Conservation (phyloP, 2,329 filamentous ascomycete species). For the Neoarthrinium moseri region DNA sequence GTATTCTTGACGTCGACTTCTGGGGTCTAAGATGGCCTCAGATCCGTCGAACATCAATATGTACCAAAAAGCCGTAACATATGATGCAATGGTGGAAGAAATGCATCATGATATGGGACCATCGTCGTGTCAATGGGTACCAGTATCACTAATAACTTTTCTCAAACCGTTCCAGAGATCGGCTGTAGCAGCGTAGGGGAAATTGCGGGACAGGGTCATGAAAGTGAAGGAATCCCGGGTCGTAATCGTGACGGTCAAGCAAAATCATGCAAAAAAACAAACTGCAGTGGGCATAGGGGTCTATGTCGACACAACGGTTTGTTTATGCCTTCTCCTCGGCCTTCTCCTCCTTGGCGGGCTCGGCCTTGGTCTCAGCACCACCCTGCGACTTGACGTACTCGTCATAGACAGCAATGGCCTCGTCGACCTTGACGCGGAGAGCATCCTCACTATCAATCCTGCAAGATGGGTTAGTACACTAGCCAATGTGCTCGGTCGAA, state of each 20-base stretch:
- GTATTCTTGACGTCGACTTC: slow-evolving; percentile 17
- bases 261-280: too few species aligned
- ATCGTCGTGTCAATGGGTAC: slow-evolving; percentile 17
- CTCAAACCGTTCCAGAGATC: slow-evolving; percentile 26
- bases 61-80: slow-evolving; percentile 18
- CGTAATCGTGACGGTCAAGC: slow-evolving; percentile 13
- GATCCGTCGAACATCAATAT: slow-evolving; percentile 19
- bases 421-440: slow-evolving; percentile 93
- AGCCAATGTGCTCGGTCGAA: background rate
- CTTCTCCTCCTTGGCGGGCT: slow-evolving; percentile 48
- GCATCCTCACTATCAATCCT: slow-evolving; percentile 88
- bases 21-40: slow-evolving; percentile 11
- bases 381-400: slow-evolving; percentile 93
- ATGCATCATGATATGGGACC: slow-evolving; percentile 31
- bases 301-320: too few species aligned
- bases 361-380: slow-evolving; percentile 29
- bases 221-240: slow-evolving; percentile 14
- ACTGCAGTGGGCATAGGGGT: slow-evolving; percentile 6
- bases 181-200: slow-evolving; percentile 10
- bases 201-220: slow-evolving; percentile 1
- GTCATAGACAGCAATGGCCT: slow-evolving; percentile 95
- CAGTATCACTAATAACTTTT: slow-evolving; percentile 30
- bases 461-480: slow-evolving; percentile 25
- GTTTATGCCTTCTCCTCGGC: slow-evolving; percentile 52
- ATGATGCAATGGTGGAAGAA: slow-evolving; percentile 20